Evolutionary conservation across 2,329 filamentous ascomycete species (phyloP).

Genomic region (Aspergillus phoenicis): DNA sequence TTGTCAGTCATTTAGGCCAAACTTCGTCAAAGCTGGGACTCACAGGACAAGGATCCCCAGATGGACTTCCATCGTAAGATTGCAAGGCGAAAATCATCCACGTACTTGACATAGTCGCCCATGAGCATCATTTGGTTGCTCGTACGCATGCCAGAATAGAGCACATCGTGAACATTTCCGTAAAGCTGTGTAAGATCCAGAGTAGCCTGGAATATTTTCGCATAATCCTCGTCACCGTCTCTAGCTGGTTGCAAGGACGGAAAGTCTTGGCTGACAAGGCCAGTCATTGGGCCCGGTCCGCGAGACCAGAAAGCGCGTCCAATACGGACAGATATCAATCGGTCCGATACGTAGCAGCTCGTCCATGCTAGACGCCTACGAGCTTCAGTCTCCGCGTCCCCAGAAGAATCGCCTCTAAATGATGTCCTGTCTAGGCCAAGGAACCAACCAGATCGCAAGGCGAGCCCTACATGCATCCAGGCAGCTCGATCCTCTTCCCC

Average conservation of each 20-base stretch:
- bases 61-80: constrained; percentile 71
- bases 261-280: constrained; percentile 67
- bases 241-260: constrained; percentile 63
- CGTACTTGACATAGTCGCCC: constrained; percentile 73
- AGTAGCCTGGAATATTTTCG: constrained; percentile 70
- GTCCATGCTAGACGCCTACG: constrained; percentile 71
- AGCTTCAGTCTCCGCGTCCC: constrained; percentile 61
- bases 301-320: constrained; percentile 75
- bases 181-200: constrained; percentile 72
- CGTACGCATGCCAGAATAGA: constrained; percentile 71
- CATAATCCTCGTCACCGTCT: constrained; percentile 66
- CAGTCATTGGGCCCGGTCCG: constrained; percentile 68
- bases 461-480: constrained; percentile 76
- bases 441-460: constrained; percentile 69
- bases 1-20: constrained; percentile 17
- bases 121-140: constrained; percentile 70
- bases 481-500: constrained; percentile 74
- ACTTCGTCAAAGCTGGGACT: constrained; percentile 23
- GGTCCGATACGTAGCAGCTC: constrained; percentile 67
- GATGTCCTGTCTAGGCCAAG: constrained; percentile 70
- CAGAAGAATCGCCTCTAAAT: constrained; percentile 62
- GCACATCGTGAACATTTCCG: constrained; percentile 71
- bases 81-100: constrained; percentile 71
- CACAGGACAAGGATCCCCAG: constrained; percentile 68
- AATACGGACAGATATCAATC: constrained; percentile 70